Percentiles rank a stretch among this genome's conserved stretches.
These are phyloP conservation scores for Cytidiella melzeri DNA, from an alignment of 768 basidiomycete genomes.

Conservation along the genomic window DNA sequence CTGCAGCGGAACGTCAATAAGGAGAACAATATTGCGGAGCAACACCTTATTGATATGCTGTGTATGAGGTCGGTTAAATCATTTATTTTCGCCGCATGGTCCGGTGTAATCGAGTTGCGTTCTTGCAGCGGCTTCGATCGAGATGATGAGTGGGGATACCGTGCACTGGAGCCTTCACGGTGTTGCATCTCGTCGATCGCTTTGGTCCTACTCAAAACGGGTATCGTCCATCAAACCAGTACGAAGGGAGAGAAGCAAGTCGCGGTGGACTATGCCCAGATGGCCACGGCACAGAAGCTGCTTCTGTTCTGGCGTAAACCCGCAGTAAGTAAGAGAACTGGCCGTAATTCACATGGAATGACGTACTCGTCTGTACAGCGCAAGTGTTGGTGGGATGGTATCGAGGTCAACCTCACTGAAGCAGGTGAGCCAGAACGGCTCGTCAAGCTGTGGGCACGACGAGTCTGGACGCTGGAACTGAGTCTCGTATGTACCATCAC, in stretches of 20 bases:
- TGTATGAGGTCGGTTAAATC: slow-evolving; percentile 83
- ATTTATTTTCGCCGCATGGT: slow-evolving; percentile 3
- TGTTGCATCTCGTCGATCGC: slow-evolving; percentile 99
- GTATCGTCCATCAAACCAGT: slow-evolving; percentile 60
- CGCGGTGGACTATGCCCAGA: slow-evolving; percentile 84
- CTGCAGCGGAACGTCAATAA: slow-evolving; percentile 98
- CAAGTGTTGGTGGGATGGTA: slow-evolving; percentile 99
- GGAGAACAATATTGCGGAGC: slow-evolving; percentile 98
- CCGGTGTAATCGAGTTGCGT: slow-evolving; percentile 3
- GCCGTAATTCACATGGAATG: too few relatives aligned
- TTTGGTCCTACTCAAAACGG: slow-evolving; percentile 94
- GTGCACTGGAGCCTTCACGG: slow-evolving; percentile 90
- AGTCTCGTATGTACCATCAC: slow-evolving; percentile 58
- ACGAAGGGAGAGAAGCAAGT: slow-evolving; percentile 63
- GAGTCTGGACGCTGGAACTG: slow-evolving; percentile 98
- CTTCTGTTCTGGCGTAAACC: slow-evolving; percentile 98
- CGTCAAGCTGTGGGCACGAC: slow-evolving; percentile 92
- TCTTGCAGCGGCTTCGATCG: slow-evolving; percentile 82
- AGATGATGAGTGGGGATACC: slow-evolving; percentile 97
- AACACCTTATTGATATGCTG: slow-evolving; percentile 99
- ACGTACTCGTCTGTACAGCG: too few relatives aligned
- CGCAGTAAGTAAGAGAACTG: slow-evolving; percentile 77
- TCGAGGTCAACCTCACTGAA: slow-evolving; percentile 78
- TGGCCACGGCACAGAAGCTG: slow-evolving; percentile 96
- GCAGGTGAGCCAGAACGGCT: slow-evolving; percentile 42